These are phyloP conservation scores for Talaromyces amestolkiae DNA, from an alignment of 2,329 filamentous ascomycete genomes.

Conservation along the genomic window DNA sequence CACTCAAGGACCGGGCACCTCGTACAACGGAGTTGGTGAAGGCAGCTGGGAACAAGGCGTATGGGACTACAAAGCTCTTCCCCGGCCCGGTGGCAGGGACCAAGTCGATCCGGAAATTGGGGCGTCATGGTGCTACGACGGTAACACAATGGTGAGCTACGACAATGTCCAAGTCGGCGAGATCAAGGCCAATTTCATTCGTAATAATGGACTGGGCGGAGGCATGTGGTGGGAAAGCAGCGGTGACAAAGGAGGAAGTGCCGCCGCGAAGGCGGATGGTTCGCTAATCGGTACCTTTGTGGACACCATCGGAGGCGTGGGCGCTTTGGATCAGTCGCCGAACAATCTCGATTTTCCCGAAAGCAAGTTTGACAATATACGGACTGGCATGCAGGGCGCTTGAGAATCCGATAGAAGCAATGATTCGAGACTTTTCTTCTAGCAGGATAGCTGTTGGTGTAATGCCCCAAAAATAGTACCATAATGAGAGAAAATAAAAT, in stretches of 20 bases:
- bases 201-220: constrained; percentile 67
- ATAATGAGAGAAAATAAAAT: neutral
- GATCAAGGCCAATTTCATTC: constrained; percentile 70
- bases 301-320: constrained; percentile 34
- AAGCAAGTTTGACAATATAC: constrained; percentile 42
- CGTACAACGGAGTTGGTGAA: constrained; percentile 71
- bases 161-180: constrained; percentile 59
- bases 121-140: constrained; percentile 76
- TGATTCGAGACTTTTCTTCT: neutral
- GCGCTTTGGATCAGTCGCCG: constrained; percentile 33
- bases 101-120: constrained; percentile 60
- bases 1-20: constrained; percentile 70
- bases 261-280: constrained; percentile 37
- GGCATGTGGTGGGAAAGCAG: constrained; percentile 96
- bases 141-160: constrained; percentile 71
- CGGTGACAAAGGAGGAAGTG: constrained; percentile 64
- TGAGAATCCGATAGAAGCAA: neutral
- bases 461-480: neutral
- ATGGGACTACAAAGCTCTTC: constrained; percentile 84
- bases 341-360: constrained; percentile 41
- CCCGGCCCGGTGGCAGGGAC: constrained; percentile 65
- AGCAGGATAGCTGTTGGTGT: neutral
- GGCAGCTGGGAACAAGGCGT: constrained; percentile 78
- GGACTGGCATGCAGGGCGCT: constrained; percentile 27
- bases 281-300: constrained; percentile 65